Base-by-base conservation (phyloP, 371 early-diverging fungal genomes). In the Fennellomyces sp. region DNA sequence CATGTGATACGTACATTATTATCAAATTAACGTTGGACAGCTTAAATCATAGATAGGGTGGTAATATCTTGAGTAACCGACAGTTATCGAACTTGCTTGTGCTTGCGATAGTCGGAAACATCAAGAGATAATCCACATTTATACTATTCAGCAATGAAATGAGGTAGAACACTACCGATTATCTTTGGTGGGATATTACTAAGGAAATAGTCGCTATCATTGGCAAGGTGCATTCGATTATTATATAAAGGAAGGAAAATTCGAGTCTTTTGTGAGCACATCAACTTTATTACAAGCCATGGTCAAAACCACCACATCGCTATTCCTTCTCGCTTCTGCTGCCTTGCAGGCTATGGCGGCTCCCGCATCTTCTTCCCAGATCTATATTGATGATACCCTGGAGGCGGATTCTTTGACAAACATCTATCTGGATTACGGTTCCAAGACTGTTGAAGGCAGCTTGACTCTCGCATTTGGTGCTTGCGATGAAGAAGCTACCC, bases 271-370 rank as follows among this genome's bases (percentile, higher is more conserved):
- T n/a, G n/a, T n/a, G n/a, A n/a, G n/a, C 36, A 36, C 36, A 36
- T 8, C 10, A 8, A 36, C 10, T 49, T 28, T 45, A 26, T 58
- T 23, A 12, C 35, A 15, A 8, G 23, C 42, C 8, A 56, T 56
- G 62, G 55, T 62, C 30, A 53, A 35, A 8, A 54, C 59, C 39
- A 54, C 63, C 15, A 26, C 58, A 15, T 63, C 70, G 5, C 39
- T 70, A 2, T 63, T 70, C 29, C 28, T 70, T 30, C 47, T 70
- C 15, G 70, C 66, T n/a, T 57, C 63, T 25, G 60, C 63, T 28
- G 66, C 70, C n/a, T 56, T 70, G 17, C 66, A 70, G 25, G 62
- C 62, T n/a, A n/a, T 59, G 28, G 64, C 64, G 6, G 64, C 61
- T 11, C 68, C 71, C 19, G 45, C 61, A 7, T 21, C 63, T 15